Evolutionary conservation across 495 filamentous ascomycete genomes (phyloP), one percentile per base, ranked within the genome.

Genomic region (Aspergillus baeticus): DNA sequence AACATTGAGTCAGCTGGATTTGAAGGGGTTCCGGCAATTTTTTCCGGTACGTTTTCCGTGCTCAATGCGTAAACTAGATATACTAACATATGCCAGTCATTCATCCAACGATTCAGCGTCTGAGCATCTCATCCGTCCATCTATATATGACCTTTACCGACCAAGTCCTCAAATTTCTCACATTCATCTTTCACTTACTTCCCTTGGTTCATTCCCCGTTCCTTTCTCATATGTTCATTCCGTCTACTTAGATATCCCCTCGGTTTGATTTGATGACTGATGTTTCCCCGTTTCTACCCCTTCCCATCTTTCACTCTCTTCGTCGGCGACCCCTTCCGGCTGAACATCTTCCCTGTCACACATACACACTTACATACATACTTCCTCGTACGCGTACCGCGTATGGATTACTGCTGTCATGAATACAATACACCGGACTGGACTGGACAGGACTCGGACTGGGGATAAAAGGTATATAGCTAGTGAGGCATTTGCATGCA

Each of bases 1-100:
- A 42, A 74, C 75, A 34, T 65, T 87, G 62, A 77, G 71, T 49
- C 76, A 67, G 63, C 61, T 73, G 60, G 80, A 83, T 57, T 50
- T 70, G 59, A 81, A 76, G 69, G 77, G 71, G 17, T 84, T 83
- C 69, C 75, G 77, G 63, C 71, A 75, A 55, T 84, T 81, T 69
- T 82, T 84, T 69, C 75, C 73, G 52, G 74, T 78, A 71, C 42
- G 69, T 63, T 51, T 50, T 36, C 15, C 20, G n/a, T n/a, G n/a
- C 21, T 39, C 21, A 21, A 23, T 14, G 23, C 11, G 14, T 6
- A 10, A 14, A 20, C 36, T 14, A 13, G 6, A 11, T 29, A 55
- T 15, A 26, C 51, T 51, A 44, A 50, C 43, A 10, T 23, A 1
- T n/a, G 13, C 22, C 43, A 78, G 74, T 68, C 70, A 21, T 78